Conservation (phyloP, 139 green algal genomes). For the Chlorella sp. region DNA sequence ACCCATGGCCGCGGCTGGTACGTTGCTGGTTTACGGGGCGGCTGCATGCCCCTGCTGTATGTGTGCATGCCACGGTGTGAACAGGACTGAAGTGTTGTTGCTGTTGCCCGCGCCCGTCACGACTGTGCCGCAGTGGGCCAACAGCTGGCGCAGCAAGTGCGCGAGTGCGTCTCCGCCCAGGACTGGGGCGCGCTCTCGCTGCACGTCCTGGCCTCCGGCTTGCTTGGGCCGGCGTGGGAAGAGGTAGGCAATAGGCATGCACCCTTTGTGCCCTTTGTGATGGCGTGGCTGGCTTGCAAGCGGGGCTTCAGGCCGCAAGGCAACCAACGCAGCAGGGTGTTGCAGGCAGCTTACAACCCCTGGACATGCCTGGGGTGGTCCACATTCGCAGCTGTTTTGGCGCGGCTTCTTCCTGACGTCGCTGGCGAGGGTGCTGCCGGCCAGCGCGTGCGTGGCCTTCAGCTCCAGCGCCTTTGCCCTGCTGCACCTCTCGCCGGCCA, state of each 20-base stretch:
- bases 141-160: not conserved
- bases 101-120: not conserved
- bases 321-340: not conserved
- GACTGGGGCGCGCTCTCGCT: not conserved
- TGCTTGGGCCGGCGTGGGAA: not conserved
- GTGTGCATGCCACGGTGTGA: not conserved
- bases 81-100: not conserved
- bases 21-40: too few species aligned
- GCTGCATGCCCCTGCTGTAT: not conserved
- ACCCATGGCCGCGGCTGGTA: too few species aligned
- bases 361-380: not conserved
- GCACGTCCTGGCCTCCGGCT: not conserved
- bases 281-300: not conserved
- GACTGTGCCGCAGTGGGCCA: not conserved
- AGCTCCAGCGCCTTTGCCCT: constrained; percentile 30
- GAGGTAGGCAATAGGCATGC: not conserved
- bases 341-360: not conserved
- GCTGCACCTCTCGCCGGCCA: constrained; percentile 32
- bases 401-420: constrained; percentile 47
- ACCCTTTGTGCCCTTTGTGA: not conserved
- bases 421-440: constrained; percentile 33
- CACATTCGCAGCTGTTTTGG: constrained; percentile 37
- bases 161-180: not conserved
- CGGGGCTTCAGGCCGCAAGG: not conserved
- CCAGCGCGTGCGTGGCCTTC: constrained; percentile 27